Base-by-base conservation (phyloP, 169 alveolate species). In the Plasmodium adleri region DNA sequence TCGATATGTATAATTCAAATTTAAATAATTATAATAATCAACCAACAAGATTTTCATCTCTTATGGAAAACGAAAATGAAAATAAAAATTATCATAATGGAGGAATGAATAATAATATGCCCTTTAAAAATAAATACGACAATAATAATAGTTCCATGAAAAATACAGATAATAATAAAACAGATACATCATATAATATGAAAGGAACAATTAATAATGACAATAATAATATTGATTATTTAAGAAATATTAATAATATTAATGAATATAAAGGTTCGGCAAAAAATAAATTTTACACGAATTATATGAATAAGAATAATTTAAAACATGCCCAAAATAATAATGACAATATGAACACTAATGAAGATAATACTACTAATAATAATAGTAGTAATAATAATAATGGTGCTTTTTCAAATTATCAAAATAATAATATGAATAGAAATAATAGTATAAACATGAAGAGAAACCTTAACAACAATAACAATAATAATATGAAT, bases 1-100 rank as follows among this genome's bases (percentile, higher is more conserved):
- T 13, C 2, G 88, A 60, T 43, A 43, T 74, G 47, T 5, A 39
- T 74, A 60, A 60, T 43, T 32, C 26, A 8, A 74, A 13, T 70
- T 49, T 17, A 43, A 78, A 78, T 78, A 39, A 39, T 39, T 59
- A 78, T 45, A 78, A 28, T 50, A 63, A 9, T 43, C 39, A 17
- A 13, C 88, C 59, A 74, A 43, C 73, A 13, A 74, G 62, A 20
- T 74, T 59, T 74, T 15, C 73, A 7, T n/a, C 58, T 0, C 64
- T 8, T 9, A 76, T 22, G 15, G 89, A 76, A 66, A 50, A 64
- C 67, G 70, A 43, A 71, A 47, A 70, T 70, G n/a, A 47, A 22
- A 70, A n/a, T n/a, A 13, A 62, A 22, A 24, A 62, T 62, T 17
- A 26, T 7, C 12, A 10, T 13, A 20, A 26, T 39, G n/a, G 50